phyloP scores from a whole-genome alignment of 805 yeast genomes.

The Cyberlindnera subsufficiens region DNA sequence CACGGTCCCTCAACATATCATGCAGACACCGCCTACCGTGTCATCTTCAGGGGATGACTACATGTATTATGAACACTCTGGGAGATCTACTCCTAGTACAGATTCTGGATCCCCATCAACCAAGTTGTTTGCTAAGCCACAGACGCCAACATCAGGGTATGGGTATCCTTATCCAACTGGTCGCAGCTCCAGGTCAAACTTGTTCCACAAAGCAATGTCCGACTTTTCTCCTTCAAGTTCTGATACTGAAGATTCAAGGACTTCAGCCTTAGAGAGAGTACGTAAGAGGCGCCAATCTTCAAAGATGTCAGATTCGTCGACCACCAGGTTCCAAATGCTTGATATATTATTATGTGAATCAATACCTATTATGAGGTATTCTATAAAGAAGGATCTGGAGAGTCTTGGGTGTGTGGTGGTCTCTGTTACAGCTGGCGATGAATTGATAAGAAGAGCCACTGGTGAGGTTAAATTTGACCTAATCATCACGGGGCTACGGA shows the following conservation, averaged over 20 bases:
- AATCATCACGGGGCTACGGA: slow-evolving; percentile 67
- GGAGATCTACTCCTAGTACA: slow-evolving; percentile 29
- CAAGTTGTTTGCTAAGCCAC: slow-evolving; percentile 15
- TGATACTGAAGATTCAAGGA: slow-evolving; percentile 56
- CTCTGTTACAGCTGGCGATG: slow-evolving; percentile 73
- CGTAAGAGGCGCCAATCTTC: slow-evolving; percentile 51
- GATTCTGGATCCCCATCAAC: slow-evolving; percentile 25
- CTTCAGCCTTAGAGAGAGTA: slow-evolving; percentile 44
- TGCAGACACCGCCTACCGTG: slow-evolving; percentile 19
- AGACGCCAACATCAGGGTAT: slow-evolving; percentile 15
- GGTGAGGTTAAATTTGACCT: slow-evolving; percentile 81
- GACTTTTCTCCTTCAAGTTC: slow-evolving; percentile 50
- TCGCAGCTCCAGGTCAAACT: slow-evolving; percentile 15
- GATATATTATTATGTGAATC: slow-evolving; percentile 84
- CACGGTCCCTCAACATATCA: neutral
- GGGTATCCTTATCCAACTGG: slow-evolving; percentile 9
- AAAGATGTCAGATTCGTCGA: slow-evolving; percentile 21
- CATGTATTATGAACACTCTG: slow-evolving; percentile 22
- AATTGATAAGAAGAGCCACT: slow-evolving; percentile 72
- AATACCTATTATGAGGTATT: slow-evolving; percentile 72
- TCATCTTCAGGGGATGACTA: slow-evolving; percentile 29
- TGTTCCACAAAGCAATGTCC: slow-evolving; percentile 22
- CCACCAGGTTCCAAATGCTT: slow-evolving; percentile 28
- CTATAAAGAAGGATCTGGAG: slow-evolving; percentile 58
- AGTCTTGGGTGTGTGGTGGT: slow-evolving; percentile 76